A percentile compares a stretch with the other conserved stretches of the same genome.
Evolutionary conservation across 805 yeast genomes (phyloP).

Genomic region (Vanderwaltozyma yarrowii): DNA sequence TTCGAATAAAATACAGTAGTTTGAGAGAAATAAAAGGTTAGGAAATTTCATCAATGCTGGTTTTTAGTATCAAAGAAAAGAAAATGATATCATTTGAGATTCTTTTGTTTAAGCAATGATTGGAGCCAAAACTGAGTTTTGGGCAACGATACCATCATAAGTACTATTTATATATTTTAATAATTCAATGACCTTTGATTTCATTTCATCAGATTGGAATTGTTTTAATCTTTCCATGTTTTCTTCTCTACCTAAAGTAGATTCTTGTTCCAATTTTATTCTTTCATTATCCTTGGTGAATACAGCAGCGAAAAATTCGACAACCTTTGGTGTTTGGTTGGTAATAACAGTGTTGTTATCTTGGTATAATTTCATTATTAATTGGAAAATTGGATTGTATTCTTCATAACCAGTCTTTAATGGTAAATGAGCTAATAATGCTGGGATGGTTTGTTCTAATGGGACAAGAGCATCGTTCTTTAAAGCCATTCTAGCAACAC

Average conservation of each 20-base stretch:
- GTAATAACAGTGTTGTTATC: slow-evolving; percentile 46
- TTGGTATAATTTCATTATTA: slow-evolving; percentile 64
- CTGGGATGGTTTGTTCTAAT: slow-evolving; percentile 63
- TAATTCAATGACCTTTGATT: slow-evolving; percentile 53
- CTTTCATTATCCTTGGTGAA: slow-evolving; percentile 69
- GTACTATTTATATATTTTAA: slow-evolving; percentile 62
- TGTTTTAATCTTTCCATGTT: slow-evolving; percentile 68
- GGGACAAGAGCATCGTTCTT: slow-evolving; percentile 68
- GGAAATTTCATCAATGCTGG: background rate
- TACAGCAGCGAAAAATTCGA: slow-evolving; percentile 58
- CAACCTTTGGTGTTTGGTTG: slow-evolving; percentile 46
- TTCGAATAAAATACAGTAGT: slow-evolving; percentile 1
- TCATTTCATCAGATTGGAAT: slow-evolving; percentile 61
- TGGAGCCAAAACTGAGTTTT: slow-evolving; percentile 29
- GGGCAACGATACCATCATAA: slow-evolving; percentile 52
- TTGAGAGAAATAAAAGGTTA: background rate
- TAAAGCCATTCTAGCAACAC: slow-evolving; percentile 86
- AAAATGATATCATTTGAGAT: background rate
- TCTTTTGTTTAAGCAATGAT: slow-evolving; percentile 23
- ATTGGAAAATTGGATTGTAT: slow-evolving; percentile 78
- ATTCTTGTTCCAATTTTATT: slow-evolving; percentile 55
- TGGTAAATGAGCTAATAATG: slow-evolving; percentile 69
- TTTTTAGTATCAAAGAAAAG: background rate
- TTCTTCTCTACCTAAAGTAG: slow-evolving; percentile 81
- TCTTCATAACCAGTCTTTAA: slow-evolving; percentile 84